Base-by-base conservation (phyloP, 495 filamentous ascomycete species). In the Talaromyces liani region DNA sequence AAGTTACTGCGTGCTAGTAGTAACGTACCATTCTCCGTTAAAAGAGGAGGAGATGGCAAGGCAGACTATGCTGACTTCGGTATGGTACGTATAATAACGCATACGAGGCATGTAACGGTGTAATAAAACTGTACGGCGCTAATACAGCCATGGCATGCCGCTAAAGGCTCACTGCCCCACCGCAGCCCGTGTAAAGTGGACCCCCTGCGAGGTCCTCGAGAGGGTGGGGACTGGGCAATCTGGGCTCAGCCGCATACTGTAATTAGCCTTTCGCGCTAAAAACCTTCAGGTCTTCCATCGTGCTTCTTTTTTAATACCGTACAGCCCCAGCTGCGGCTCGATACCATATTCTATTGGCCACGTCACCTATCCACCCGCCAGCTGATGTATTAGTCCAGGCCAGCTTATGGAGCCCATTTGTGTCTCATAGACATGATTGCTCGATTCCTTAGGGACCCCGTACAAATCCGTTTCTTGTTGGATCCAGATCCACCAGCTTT, bases 181-280 rank as follows among this genome's bases (percentile, higher is more conserved):
- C 22, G 12, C 53, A 56, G 22, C 53, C 53, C 53, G 53, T 22
- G 22, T 29, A 29, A 56, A 56, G 53, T 31, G 53, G 53, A 22
- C 53, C 14, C 5, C 9, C 25, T 24, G 41, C n/a, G 41, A 47
- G 41, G 16, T 55, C 25, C 22, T 55, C 51, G 51, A 55, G 10
- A 29, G 29, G 18, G 51, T 58, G 55, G 22, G 22, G 22, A 24
- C 22, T 24, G 22, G 55, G 27, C 31, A 58, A 58, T 58, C 55
- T 58, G 55, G 56, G 56, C 56, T 58, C 56, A 58, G 56, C 56
- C 56, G 56, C 56, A 58, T 58, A 22, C 27, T 25, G 27, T 56
- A 56, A 56, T 56, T 56, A 56, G 53, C 53, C 53, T 56, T 56
- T n/a, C 22, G 27, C 53, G 53, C 53, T 56, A 56, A 54, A 25